These are phyloP conservation scores for Apocynum venetum DNA, from an alignment of 257 asterid genomes.

Conservation along the genomic window DNA sequence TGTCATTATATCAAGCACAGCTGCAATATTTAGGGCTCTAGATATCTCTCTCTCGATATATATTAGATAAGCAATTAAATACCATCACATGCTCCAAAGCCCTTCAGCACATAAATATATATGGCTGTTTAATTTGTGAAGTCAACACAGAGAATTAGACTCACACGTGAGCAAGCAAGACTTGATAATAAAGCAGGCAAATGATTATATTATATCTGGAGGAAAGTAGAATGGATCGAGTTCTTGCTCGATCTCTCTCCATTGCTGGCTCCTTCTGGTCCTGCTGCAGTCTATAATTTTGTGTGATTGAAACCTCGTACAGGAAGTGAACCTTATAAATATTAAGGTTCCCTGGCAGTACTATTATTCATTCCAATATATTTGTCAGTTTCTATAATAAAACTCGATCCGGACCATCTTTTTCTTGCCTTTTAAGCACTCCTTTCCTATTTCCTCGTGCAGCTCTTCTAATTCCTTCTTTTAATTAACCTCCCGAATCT, in stretches of 20 bases:
- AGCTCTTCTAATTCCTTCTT: conserved; percentile 19
- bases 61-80: background rate
- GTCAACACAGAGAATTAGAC: too few species aligned
- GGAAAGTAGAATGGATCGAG: too few species aligned
- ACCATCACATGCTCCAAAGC: background rate
- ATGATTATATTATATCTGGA: too few species aligned
- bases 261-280: too few species aligned
- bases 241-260: too few species aligned
- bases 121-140: background rate
- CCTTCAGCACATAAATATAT: too few species aligned
- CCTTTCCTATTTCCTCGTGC: conserved; percentile 28
- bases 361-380: background rate
- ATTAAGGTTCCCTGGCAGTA: background rate
- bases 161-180: too few species aligned
- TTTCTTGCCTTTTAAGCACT: conserved; percentile 80
- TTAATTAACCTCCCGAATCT: background rate
- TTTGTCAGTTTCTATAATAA: conserved; percentile 26
- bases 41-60: too few species aligned
- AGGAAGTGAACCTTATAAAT: background rate
- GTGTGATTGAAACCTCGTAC: conserved; percentile 39
- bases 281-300: too few species aligned
- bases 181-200: too few species aligned
- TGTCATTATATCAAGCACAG: background rate
- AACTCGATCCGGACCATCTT: conserved; percentile 33
- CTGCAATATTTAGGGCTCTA: too few species aligned